phyloP scores from a whole-genome alignment of 1,139 yeast genomes.

The Pichia sp. region DNA sequence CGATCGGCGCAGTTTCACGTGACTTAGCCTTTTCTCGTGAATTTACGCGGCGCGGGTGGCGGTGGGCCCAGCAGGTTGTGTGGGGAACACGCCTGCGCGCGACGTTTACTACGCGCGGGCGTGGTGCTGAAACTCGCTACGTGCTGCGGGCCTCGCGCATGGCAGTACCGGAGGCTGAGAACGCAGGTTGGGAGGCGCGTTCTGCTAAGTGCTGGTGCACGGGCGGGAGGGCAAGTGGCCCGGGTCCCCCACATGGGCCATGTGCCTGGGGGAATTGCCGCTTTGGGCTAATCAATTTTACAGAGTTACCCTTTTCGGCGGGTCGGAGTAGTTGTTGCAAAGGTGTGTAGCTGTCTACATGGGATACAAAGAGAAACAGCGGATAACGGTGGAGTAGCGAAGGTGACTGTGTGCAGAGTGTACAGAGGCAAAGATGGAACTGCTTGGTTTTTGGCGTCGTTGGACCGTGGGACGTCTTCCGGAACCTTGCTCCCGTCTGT shows the following conservation, averaged over 20 bases:
- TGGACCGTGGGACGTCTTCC: no score
- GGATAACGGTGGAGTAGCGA: no score
- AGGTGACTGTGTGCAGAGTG: no score
- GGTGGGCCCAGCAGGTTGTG: background rate
- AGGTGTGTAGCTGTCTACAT: background rate
- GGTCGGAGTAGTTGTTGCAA: background rate
- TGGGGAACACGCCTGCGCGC: background rate
- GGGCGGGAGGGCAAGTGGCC: background rate
- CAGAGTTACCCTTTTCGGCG: background rate
- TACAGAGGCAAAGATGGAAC: no score
- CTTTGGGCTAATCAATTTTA: background rate
- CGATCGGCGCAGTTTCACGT: background rate
- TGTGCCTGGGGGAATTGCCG: background rate
- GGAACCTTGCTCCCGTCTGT: no score
- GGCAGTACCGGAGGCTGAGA: background rate
- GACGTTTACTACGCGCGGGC: background rate
- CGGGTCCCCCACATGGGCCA: background rate
- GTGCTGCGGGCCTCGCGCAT: background rate
- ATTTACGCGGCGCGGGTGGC: background rate
- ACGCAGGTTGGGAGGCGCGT: background rate
- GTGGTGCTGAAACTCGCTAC: background rate
- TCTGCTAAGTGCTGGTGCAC: background rate
- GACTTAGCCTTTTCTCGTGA: background rate
- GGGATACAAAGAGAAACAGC: no score
- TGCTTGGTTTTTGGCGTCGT: no score